These are phyloP conservation scores for Schwanniomyces sp. DNA, from an alignment of 805 yeast genomes.

Conservation along the genomic window DNA sequence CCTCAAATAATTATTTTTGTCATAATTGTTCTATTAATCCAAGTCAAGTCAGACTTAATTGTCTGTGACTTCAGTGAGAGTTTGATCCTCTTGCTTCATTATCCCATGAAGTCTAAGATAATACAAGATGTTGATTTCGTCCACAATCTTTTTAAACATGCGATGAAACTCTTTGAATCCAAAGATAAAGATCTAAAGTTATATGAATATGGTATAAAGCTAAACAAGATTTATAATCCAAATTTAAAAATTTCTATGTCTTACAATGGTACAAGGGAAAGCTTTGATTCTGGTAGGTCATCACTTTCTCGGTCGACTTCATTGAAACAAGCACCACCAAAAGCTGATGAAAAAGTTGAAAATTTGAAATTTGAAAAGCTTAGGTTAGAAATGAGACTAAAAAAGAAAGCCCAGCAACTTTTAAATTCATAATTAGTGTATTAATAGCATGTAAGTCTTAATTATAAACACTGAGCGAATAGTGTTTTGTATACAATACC, in stretches of 20 bases:
- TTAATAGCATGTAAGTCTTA: not conserved
- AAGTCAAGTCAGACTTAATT: constrained; percentile 43
- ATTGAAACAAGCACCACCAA: constrained; percentile 2
- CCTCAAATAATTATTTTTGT: constrained; percentile 42
- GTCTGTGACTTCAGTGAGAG: constrained; percentile 54
- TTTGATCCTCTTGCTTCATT: constrained; percentile 48
- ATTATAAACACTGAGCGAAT: not conserved
- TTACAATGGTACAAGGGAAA: constrained; percentile 20
- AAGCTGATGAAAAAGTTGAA: constrained; percentile 26
- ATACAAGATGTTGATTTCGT: constrained; percentile 18
- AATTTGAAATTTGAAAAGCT: constrained; percentile 44
- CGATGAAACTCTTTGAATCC: constrained; percentile 30
- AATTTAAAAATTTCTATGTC: constrained; percentile 29
- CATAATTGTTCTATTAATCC: constrained; percentile 43
- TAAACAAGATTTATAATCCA: constrained; percentile 42
- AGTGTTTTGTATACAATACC: not conserved
- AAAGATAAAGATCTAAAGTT: constrained; percentile 37
- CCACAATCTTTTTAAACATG: constrained; percentile 29
- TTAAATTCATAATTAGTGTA: constrained; percentile 13
- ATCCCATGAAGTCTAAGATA: constrained; percentile 35
- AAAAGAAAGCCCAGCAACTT: constrained; percentile 41
- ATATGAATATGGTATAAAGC: constrained; percentile 38
- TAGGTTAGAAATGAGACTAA: constrained; percentile 47
- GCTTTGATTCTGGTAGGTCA: constrained; percentile 18
- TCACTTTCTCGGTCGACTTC: not conserved